phyloP scores from a whole-genome alignment of 768 basidiomycete species.

The Termitomyces sp. region DNA sequence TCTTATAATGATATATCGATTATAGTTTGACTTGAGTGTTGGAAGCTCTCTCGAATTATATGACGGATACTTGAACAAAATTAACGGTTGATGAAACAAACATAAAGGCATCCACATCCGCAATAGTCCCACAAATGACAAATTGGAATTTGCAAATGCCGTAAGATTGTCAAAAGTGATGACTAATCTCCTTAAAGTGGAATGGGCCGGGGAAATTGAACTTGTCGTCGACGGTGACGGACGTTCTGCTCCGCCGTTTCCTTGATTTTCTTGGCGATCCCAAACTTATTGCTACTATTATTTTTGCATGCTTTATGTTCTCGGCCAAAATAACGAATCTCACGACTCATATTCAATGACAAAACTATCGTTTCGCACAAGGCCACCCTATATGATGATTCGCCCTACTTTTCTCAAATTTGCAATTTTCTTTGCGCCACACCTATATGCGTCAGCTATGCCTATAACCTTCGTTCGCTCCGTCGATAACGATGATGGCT shows the following conservation, averaged over 20 bases:
- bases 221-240: constrained; percentile 3
- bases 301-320: neutral
- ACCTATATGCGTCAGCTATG: constrained; percentile 12
- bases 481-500: neutral
- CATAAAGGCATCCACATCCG: too few species aligned
- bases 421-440: constrained; percentile 3
- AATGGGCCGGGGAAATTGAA: neutral
- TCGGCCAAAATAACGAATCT: constrained; percentile 2
- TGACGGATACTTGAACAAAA: too few species aligned
- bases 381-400: neutral
- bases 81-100: too few species aligned
- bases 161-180: neutral
- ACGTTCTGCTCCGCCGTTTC: neutral
- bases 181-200: constrained; percentile 1
- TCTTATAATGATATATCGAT: too few species aligned
- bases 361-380: neutral
- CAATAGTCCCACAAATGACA: neutral
- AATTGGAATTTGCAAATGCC: neutral
- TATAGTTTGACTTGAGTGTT: too few species aligned
- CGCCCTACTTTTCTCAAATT: constrained; percentile 1
- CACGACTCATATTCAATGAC: neutral
- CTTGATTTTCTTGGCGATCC: constrained; percentile 1
- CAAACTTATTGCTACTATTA: neutral
- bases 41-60: too few species aligned
- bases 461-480: neutral